Conservation (phyloP, 495 filamentous ascomycete genomes). For the Daldinia caldariorum region DNA sequence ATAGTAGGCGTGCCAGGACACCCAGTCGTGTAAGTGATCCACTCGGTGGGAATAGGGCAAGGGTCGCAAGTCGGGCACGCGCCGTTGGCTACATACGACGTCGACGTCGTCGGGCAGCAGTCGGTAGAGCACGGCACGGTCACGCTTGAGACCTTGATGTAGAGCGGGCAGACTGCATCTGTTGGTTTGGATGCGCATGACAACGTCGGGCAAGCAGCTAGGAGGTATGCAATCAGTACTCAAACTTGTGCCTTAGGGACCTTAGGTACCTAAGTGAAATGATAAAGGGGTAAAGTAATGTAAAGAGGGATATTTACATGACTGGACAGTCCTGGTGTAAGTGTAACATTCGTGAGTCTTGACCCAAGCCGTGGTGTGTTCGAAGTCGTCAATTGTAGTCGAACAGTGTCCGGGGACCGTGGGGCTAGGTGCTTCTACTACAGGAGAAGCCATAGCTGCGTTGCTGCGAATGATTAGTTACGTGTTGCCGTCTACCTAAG, state of each 20-base stretch:
- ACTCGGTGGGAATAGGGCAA: constrained; percentile 51
- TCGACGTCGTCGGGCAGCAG: constrained; percentile 54
- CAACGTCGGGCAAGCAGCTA: constrained; percentile 40
- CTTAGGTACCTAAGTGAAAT: not conserved
- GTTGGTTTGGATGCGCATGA: constrained; percentile 34
- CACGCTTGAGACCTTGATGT: constrained; percentile 45
- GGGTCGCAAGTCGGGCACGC: constrained; percentile 47
- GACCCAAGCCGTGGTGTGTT: constrained; percentile 38
- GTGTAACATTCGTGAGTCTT: constrained; percentile 44
- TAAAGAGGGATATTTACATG: constrained; percentile 27
- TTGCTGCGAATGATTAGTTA: constrained; percentile 10
- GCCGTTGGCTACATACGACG: constrained; percentile 42
- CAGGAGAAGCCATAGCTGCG: constrained; percentile 14
- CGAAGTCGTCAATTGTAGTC: constrained; percentile 42
- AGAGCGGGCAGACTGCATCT: constrained; percentile 41
- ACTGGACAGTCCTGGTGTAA: constrained; percentile 22
- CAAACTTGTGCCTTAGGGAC: too few species aligned
- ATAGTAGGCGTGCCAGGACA: constrained; percentile 46
- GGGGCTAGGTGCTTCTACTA: constrained; percentile 14
- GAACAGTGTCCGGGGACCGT: constrained; percentile 41
- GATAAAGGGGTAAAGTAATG: too few species aligned
- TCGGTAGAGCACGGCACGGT: constrained; percentile 53
- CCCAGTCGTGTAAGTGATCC: constrained; percentile 52
- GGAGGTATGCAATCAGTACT: not conserved
- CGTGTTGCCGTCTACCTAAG: not conserved